A percentile compares a stretch with the other conserved stretches of the same genome.
phyloP scores from a whole-genome alignment of 306 rosid genomes.

The Mimosa pudica region DNA sequence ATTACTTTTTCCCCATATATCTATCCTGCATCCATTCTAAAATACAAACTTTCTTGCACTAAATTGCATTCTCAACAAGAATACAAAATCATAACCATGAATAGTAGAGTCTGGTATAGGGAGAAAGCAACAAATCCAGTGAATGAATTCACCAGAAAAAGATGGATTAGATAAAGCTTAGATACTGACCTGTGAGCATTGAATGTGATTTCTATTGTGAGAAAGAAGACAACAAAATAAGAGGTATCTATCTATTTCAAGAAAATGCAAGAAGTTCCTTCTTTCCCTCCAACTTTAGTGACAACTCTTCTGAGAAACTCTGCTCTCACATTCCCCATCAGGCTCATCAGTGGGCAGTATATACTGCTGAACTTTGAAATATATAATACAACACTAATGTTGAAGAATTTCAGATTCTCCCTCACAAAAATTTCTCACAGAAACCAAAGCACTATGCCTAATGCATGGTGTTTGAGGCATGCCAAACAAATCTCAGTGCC shows the following conservation, averaged over 20 bases:
- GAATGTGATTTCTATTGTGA: slow-evolving; percentile 24
- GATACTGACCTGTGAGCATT: slow-evolving; percentile 42
- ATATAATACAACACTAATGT: slow-evolving; percentile 29
- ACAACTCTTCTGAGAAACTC: slow-evolving; percentile 46
- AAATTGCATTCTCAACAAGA: slow-evolving; percentile 5
- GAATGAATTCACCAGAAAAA: slow-evolving; percentile 29
- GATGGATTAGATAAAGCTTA: slow-evolving; percentile 26
- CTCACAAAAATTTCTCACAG: slow-evolving; percentile 47
- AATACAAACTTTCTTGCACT: background rate
- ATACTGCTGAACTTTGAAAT: slow-evolving; percentile 37
- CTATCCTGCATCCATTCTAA: background rate
- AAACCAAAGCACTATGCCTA: slow-evolving; percentile 60
- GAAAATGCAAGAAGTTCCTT: slow-evolving; percentile 32
- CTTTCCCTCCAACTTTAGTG: slow-evolving; percentile 24
- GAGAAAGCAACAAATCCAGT: background rate
- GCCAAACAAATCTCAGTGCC: slow-evolving; percentile 73
- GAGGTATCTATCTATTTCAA: slow-evolving; percentile 33
- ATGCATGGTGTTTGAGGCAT: slow-evolving; percentile 71
- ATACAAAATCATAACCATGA: background rate
- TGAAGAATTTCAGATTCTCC: slow-evolving; percentile 63
- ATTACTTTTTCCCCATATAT: background rate
- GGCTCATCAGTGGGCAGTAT: slow-evolving; percentile 42
- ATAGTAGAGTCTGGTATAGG: slow-evolving; percentile 9
- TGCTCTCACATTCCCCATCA: slow-evolving; percentile 79
- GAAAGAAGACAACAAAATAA: slow-evolving; percentile 39